phyloP scores from a whole-genome alignment of 2,329 filamentous ascomycete species.

The Bipolaris zeicola region DNA sequence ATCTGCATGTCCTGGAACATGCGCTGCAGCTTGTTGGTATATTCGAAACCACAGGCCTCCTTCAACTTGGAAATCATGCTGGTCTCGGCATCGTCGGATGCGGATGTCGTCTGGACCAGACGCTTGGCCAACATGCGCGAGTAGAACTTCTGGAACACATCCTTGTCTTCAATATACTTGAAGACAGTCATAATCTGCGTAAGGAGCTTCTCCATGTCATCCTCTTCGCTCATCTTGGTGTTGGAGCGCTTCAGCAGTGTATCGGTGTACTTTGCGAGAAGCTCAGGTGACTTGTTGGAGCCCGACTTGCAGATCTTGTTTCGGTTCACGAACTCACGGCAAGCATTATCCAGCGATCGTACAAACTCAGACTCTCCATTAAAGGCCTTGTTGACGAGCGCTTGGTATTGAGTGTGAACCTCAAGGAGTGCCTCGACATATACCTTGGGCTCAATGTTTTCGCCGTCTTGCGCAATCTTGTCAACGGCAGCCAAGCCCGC shows the following conservation, averaged over 20 bases:
- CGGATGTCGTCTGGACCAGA: constrained; percentile 91
- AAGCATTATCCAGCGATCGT: constrained; percentile 92
- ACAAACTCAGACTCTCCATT: constrained; percentile 97
- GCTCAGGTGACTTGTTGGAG: constrained; percentile 90
- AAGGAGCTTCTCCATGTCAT: constrained; percentile 86
- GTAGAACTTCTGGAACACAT: constrained; percentile 99
- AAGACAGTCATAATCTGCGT: constrained; percentile 98
- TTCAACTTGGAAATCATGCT: constrained; percentile 99
- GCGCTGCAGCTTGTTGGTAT: constrained; percentile 98
- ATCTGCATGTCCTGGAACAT: constrained; percentile 99
- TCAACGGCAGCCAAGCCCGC: constrained; percentile 86
- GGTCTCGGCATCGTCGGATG: constrained; percentile 95
- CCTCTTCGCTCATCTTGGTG: constrained; percentile 89
- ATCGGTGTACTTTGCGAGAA: constrained; percentile 95
- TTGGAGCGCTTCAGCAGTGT: constrained; percentile 85
- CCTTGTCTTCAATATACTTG: constrained; percentile 99
- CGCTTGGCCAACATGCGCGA: constrained; percentile 95
- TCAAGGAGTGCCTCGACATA: constrained; percentile 95
- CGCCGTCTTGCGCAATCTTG: constrained; percentile 86
- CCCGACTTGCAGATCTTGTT: constrained; percentile 95
- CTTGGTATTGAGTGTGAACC: constrained; percentile 91
- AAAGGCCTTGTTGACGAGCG: constrained; percentile 89
- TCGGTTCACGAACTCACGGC: constrained; percentile 95
- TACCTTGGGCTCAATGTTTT: constrained; percentile 91
- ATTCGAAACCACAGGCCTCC: constrained; percentile 97